Evolutionary conservation across 768 basidiomycete species (phyloP), one percentile per base, ranked within the genome.

Genomic region (Boletus rubescentipes): DNA sequence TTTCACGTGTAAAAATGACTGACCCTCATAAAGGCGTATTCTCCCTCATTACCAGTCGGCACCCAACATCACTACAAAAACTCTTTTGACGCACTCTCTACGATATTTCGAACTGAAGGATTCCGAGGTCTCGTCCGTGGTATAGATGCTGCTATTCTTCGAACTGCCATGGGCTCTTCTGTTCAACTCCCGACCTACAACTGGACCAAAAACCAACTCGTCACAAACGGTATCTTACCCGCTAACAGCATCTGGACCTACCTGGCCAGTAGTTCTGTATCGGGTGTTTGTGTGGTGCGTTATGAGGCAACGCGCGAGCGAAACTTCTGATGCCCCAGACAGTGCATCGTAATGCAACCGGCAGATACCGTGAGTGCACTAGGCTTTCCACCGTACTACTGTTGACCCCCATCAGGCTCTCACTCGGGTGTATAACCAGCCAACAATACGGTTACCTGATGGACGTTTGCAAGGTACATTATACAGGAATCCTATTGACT

Each of bases 131-230:
- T 98, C 37, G 74, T 91, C 45, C 85, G 95, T 51, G 96, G 97
- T 30, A 87, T 98, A 34, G 94, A 95, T 62, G 93, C 95, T 31
- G 94, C 97, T 6, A 86, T 97, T 49, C 73, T 99, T 49, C 80
- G 97, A 51, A 98, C 97, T 12, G 87, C 92, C 0, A 96, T 94
- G 91, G 97, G 94, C 5, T 92, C 90, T 37, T 93, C 91, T 38
- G 93, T 95, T 9, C 97, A 99, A 83, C 73, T 99, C 26, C 97
- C 97, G 2, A 91, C 91, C 43, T 99, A 99, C 70, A 95, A 93
- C 61, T 89, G 91, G 71, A 91, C 93, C 30, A 99, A 99, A 72
- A 83, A 80, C 46, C 82, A 87, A 49, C 73, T 99, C 41, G 81
- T 88, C 7, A 76, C 78, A 37, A 75, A 81, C 54, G 85, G 85